A percentile compares a stretch with the other conserved stretches of the same genome.
These are phyloP conservation scores for Lasiodiplodia citricola DNA, from an alignment of 2,329 filamentous ascomycete species.

Conservation along the genomic window DNA sequence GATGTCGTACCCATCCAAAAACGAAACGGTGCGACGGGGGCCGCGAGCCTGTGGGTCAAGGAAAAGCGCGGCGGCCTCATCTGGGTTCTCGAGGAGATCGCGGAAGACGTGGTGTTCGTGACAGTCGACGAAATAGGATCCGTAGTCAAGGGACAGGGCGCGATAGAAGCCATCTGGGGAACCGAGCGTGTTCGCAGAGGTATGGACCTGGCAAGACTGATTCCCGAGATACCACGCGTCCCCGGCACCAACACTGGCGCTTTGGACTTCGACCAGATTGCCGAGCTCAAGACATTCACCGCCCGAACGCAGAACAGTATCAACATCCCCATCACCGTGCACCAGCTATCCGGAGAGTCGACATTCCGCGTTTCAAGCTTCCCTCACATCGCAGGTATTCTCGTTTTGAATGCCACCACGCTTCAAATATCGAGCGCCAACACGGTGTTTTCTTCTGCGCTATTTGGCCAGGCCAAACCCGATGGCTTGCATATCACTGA, in stretches of 20 bases:
- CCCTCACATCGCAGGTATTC: constrained; percentile 95
- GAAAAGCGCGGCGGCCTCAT: constrained; percentile 93
- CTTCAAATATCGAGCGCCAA: constrained; percentile 91
- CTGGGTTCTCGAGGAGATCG: constrained; percentile 97
- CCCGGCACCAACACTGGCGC: constrained; percentile 73
- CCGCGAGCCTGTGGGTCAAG: constrained; percentile 97
- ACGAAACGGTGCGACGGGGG: constrained; percentile 87
- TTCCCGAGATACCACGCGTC: constrained; percentile 82
- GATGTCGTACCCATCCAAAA: constrained; percentile 99
- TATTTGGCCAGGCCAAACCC: constrained; percentile 87
- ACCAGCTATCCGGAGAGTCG: constrained; percentile 70
- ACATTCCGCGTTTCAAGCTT: constrained; percentile 90
- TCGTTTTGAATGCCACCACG: constrained; percentile 81
- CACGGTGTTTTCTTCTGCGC: constrained; percentile 86
- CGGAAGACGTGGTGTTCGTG: constrained; percentile 85
- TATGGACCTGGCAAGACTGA: constrained; percentile 75
- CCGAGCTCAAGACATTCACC: constrained; percentile 78
- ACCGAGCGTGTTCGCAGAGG: constrained; percentile 69
- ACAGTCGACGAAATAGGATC: constrained; percentile 77
- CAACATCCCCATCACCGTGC: constrained; percentile 83
- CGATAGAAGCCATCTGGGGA: constrained; percentile 87
- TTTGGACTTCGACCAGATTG: constrained; percentile 78
- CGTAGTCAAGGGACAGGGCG: constrained; percentile 73
- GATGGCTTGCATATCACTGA: constrained; percentile 80
- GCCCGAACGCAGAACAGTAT: constrained; percentile 77